These are phyloP conservation scores for Yamadazyma friedrichii DNA, from an alignment of 1,139 yeast species.

Conservation along the genomic window DNA sequence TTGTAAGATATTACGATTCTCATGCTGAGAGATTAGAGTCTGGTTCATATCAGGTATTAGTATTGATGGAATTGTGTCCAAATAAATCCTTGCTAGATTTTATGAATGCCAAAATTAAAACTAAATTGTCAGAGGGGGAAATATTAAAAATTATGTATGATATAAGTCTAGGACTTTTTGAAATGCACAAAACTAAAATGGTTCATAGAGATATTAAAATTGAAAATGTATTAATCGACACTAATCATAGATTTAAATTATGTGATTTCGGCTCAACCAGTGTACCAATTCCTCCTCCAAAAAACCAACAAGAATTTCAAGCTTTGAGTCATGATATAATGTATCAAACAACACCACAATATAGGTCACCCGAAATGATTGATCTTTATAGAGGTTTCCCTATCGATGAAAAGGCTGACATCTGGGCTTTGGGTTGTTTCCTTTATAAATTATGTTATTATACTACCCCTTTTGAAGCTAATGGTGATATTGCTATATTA, in stretches of 20 bases:
- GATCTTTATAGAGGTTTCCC: constrained; percentile 83
- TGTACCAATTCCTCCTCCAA: constrained; percentile 64
- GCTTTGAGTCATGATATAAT: constrained; percentile 77
- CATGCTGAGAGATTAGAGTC: constrained; percentile 65
- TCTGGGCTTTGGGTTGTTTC: constrained; percentile 95
- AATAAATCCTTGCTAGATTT: constrained; percentile 69
- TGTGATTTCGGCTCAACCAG: constrained; percentile 92
- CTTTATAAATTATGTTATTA: constrained; percentile 89
- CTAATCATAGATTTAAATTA: constrained; percentile 69
- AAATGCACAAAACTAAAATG: constrained; percentile 64
- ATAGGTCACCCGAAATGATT: constrained; percentile 95
- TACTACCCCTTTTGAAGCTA: constrained; percentile 87
- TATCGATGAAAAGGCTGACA: constrained; percentile 90
- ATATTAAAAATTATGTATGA: constrained; percentile 67
- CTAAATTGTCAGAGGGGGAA: constrained; percentile 61
- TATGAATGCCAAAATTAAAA: constrained; percentile 68
- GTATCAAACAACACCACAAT: constrained; percentile 96
- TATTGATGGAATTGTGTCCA: constrained; percentile 78
- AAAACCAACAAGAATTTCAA: constrained; percentile 62
- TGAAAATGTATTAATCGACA: constrained; percentile 86
- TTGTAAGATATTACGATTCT: constrained; percentile 72
- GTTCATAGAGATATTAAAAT: constrained; percentile 88
- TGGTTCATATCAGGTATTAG: constrained; percentile 67
- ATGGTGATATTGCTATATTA: constrained; percentile 71
- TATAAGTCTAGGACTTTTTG: constrained; percentile 63